These are phyloP conservation scores for Tubosaeta sp. DNA, from an alignment of 768 basidiomycete species.

Conservation along the genomic window DNA sequence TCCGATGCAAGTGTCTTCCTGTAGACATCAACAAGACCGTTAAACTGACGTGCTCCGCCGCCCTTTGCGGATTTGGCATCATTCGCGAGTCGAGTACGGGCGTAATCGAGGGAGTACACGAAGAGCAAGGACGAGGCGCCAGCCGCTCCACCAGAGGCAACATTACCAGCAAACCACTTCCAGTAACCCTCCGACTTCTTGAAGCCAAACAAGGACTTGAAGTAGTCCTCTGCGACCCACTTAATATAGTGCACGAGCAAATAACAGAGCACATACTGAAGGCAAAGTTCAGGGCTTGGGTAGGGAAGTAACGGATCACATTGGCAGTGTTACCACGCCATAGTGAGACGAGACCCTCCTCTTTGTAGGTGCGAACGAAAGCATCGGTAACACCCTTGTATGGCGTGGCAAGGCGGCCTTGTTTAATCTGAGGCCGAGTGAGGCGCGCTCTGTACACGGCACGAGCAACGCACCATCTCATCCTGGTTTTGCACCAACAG, in stretches of 20 bases:
- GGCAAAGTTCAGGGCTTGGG: slow-evolving; percentile 99
- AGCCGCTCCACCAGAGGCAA: slow-evolving; percentile 98
- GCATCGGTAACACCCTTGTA: slow-evolving; percentile 98
- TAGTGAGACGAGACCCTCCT: slow-evolving; percentile 92
- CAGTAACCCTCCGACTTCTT: slow-evolving; percentile 98
- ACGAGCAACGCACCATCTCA: slow-evolving; percentile 78
- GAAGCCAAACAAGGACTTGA: slow-evolving; percentile 98
- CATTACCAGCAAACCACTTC: slow-evolving; percentile 98
- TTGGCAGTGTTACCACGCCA: slow-evolving; percentile 99
- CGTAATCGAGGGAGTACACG: slow-evolving; percentile 99
- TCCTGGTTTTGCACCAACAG: slow-evolving; percentile 98
- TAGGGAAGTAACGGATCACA: slow-evolving; percentile 99
- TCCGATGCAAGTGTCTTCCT: slow-evolving; percentile 96
- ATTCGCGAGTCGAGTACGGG: slow-evolving; percentile 98
- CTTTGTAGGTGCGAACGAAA: slow-evolving; percentile 85
- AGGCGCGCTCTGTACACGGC: slow-evolving; percentile 1
- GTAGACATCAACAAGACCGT: slow-evolving; percentile 97
- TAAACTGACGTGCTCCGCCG: slow-evolving; percentile 95
- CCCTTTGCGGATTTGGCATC: slow-evolving; percentile 95
- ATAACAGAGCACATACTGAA: slow-evolving; percentile 62
- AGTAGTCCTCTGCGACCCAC: slow-evolving; percentile 73
- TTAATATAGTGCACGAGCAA: not conserved
- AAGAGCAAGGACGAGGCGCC: slow-evolving; percentile 98
- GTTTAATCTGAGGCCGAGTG: slow-evolving; percentile 74
- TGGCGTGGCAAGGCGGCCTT: slow-evolving; percentile 92